Evolutionary conservation across 495 filamentous ascomycete genomes (phyloP), one percentile per base, ranked within the genome.

Genomic region (Daldinia loculata): DNA sequence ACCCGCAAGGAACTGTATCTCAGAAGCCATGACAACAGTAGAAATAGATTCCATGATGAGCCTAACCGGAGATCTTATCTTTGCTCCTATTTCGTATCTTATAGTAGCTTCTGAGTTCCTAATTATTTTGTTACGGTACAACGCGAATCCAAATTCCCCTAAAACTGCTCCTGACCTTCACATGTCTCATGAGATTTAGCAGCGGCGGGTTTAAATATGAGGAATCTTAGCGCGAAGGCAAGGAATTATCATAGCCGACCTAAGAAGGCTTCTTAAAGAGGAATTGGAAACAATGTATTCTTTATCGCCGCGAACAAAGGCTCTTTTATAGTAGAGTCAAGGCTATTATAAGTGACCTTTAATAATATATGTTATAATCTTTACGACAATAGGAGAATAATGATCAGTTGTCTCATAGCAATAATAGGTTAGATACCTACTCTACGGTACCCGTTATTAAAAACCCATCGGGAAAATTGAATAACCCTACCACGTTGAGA

Each of bases 1-100:
- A 14, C 11, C 24, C 26, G 57, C 69, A 17, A 67, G n/a, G 34
- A 71, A 17, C 9, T 71, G 63, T n/a, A 71, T 67, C 53, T 71
- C 69, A n/a, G n/a, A 51, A 30, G 45, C 14, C 8, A 17, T 52
- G 36, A 12, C 24, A 43, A 29, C 2, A 2, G 32, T 5, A 6
- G 51, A 24, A 2, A 17, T 62, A 7, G 62, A 43, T 5, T 59
- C 36, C 63, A 67, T 71, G 5, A 9, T 71, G 62, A 60, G 15
- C 27, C 34, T 14, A 9, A 17, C 24, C 22, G 2, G 43, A 11
- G 24, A 17, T 45, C 8, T 22, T 29, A 50, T 15, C 26, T 56
- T 27, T 24, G 17, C 11, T n/a, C 14, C 15, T 56, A 24, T 22
- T 15, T 48, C 19, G 4, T 11, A 3, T 22, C 11, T 9, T 48